Evolutionary conservation across 2,329 filamentous ascomycete species (phyloP).

Genomic region (Alternaria dauci): DNA sequence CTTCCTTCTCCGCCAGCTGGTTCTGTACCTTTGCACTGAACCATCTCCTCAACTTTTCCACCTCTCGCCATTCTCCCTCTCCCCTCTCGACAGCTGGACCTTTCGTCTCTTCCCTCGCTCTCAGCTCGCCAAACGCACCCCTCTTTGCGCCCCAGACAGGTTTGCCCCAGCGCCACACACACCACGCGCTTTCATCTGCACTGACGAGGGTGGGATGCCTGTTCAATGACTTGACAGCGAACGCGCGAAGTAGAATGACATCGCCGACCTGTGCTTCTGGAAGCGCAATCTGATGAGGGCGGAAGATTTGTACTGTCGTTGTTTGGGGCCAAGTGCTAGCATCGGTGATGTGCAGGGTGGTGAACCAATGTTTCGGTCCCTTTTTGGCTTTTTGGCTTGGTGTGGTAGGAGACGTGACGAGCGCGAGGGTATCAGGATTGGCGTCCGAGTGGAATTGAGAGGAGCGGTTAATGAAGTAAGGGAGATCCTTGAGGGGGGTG

Average conservation of each 20-base stretch:
- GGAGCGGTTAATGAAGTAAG: slow-evolving; percentile 52
- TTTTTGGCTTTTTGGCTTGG: slow-evolving; percentile 49
- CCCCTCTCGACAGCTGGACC: slow-evolving; percentile 58
- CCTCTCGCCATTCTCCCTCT: slow-evolving; percentile 55
- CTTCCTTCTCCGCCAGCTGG: slow-evolving; percentile 29
- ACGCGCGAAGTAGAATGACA: slow-evolving; percentile 55
- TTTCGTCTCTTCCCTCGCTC: slow-evolving; percentile 53
- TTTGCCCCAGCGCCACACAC: slow-evolving; percentile 55
- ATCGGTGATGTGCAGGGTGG: slow-evolving; percentile 54
- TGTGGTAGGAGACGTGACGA: slow-evolving; percentile 50
- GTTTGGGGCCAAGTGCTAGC: slow-evolving; percentile 36
- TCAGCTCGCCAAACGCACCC: slow-evolving; percentile 39
- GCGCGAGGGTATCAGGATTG: slow-evolving; percentile 56
- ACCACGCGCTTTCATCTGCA: slow-evolving; percentile 57
- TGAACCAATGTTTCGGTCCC: slow-evolving; percentile 56
- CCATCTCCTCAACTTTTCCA: slow-evolving; percentile 53
- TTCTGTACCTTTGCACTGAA: slow-evolving; percentile 36
- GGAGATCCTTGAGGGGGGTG: slow-evolving; percentile 53
- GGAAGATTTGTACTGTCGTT: slow-evolving; percentile 53
- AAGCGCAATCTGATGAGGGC: slow-evolving; percentile 53
- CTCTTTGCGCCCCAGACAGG: slow-evolving; percentile 39
- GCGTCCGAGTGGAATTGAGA: slow-evolving; percentile 45
- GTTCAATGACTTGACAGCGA: slow-evolving; percentile 54
- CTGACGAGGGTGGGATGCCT: slow-evolving; percentile 49
- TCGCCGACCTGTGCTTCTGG: slow-evolving; percentile 55